These are phyloP conservation scores for Leccinum griseonigrum DNA, from an alignment of 1,284 basidiomycete genomes.

Conservation along the genomic window DNA sequence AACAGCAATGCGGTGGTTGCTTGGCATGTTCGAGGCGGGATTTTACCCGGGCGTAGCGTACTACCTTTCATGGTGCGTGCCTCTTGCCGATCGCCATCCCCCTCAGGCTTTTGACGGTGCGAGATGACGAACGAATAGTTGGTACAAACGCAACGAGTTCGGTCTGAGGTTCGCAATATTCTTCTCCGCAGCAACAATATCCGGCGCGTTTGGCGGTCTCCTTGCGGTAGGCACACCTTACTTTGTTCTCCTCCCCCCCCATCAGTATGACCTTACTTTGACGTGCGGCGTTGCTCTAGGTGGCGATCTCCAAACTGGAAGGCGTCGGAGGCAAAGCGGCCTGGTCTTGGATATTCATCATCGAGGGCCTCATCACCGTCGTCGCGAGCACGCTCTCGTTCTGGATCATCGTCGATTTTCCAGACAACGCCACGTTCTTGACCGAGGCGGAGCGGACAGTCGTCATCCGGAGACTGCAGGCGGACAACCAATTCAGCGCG, in stretches of 20 bases:
- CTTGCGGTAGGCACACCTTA: conserved; percentile 48
- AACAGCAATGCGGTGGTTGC: conserved; percentile 60
- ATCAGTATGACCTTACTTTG: neutral
- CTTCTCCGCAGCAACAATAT: conserved; percentile 72
- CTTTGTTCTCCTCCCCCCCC: neutral
- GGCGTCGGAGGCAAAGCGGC: conserved; percentile 63
- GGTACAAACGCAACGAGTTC: conserved; percentile 72
- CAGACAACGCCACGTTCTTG: conserved; percentile 76
- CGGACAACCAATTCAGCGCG: conserved; percentile 72
- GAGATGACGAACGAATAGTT: conserved; percentile 33
- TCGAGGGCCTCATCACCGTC: conserved; percentile 66
- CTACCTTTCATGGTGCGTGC: conserved; percentile 61
- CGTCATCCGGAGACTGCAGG: conserved; percentile 63
- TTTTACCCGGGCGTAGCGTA: conserved; percentile 62
- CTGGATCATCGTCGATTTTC: conserved; percentile 81
- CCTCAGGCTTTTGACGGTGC: neutral
- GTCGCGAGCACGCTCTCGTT: conserved; percentile 64
- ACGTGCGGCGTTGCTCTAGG: conserved; percentile 35
- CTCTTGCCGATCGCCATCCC: neutral
- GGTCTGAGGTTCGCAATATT: conserved; percentile 66
- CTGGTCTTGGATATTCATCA: conserved; percentile 75
- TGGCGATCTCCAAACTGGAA: conserved; percentile 66
- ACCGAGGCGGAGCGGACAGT: conserved; percentile 66
- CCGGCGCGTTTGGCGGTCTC: conserved; percentile 69
- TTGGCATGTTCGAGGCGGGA: conserved; percentile 72